These are phyloP conservation scores for Echeveria elegans DNA, from an alignment of 164 flowering plant genomes.

Conservation along the genomic window DNA sequence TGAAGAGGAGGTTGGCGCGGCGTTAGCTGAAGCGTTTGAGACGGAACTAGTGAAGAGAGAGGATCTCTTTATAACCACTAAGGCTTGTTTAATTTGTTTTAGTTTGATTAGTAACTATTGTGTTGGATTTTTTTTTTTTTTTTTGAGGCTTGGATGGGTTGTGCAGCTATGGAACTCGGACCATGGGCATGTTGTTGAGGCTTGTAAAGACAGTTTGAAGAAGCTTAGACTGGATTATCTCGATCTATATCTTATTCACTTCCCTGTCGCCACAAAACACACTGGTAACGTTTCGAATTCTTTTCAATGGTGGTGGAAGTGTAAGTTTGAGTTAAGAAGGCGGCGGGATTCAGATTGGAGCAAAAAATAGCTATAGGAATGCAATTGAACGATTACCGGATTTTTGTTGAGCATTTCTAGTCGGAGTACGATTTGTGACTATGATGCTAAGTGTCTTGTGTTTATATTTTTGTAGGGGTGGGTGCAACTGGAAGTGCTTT, in stretches of 20 bases:
- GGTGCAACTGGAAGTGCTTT: slow-evolving; percentile 70
- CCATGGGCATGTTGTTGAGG: slow-evolving; percentile 86
- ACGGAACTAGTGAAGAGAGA: slow-evolving; percentile 82
- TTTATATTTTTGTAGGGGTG: slow-evolving; percentile 51
- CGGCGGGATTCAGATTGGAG: too few relatives aligned
- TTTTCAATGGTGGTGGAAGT: too few relatives aligned
- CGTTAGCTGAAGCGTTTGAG: slow-evolving; percentile 62
- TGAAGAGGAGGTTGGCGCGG: slow-evolving; percentile 87
- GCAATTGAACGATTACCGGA: too few relatives aligned
- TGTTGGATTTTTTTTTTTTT: too few relatives aligned
- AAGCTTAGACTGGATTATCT: slow-evolving; percentile 81
- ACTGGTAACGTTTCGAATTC: too few relatives aligned
- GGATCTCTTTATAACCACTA: slow-evolving; percentile 86
- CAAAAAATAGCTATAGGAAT: too few relatives aligned
- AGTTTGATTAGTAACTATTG: too few relatives aligned
- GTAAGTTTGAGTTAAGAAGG: too few relatives aligned
- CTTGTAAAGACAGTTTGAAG: slow-evolving; percentile 84
- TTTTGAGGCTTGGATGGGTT: background rate
- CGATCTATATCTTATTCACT: slow-evolving; percentile 87
- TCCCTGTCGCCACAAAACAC: slow-evolving; percentile 77
- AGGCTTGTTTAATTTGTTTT: slow-evolving; percentile 26
- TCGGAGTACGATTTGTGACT: too few relatives aligned
- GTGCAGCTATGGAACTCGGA: slow-evolving; percentile 95
- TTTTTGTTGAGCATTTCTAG: too few relatives aligned
- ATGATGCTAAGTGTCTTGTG: too few relatives aligned